A percentile compares a stretch with the other conserved stretches of the same genome.
Evolutionary conservation across 2,329 filamentous ascomycete genomes (phyloP).

Genomic region (Phaeoacremonium minimum): DNA sequence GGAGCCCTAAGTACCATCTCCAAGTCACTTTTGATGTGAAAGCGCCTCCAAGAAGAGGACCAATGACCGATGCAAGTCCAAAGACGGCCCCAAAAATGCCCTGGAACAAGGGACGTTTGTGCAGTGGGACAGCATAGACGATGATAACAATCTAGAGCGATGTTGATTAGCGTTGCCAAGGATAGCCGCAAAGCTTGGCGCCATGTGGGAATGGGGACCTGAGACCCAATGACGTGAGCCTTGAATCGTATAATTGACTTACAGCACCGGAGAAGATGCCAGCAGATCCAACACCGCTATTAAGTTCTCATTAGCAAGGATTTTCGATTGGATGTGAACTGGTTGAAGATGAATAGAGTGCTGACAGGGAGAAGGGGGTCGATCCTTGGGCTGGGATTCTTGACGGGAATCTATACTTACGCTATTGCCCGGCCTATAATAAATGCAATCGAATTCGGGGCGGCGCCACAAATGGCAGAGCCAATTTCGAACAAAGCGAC

Average conservation of each 20-base stretch:
- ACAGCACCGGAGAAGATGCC: constrained; percentile 32
- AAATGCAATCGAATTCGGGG: constrained; percentile 31
- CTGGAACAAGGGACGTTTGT: constrained; percentile 25
- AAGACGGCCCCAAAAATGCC: constrained; percentile 29
- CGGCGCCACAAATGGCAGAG: constrained; percentile 33
- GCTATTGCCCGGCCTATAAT: constrained; percentile 35
- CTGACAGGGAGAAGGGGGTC: too few species aligned
- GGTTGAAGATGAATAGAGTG: too few species aligned
- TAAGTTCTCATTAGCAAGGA: too few species aligned
- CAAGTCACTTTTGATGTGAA: constrained; percentile 30
- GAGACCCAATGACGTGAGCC: too few species aligned
- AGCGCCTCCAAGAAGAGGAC: constrained; percentile 30
- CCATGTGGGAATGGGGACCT: too few species aligned
- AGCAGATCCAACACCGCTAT: constrained; percentile 29
- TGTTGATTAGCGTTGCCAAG: too few species aligned
- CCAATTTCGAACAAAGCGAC: constrained; percentile 31
- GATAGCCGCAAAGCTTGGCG: too few species aligned
- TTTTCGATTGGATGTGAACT: too few species aligned
- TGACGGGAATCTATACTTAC: too few species aligned
- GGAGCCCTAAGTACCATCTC: constrained; percentile 22
- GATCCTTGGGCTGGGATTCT: too few species aligned
- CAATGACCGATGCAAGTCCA: constrained; percentile 26
- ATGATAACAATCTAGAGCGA: constrained; percentile 23
- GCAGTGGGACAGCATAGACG: constrained; percentile 26
- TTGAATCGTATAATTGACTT: too few species aligned